Base-by-base conservation (phyloP, 805 yeast species). In the Saccharomycopsis babjevae region DNA sequence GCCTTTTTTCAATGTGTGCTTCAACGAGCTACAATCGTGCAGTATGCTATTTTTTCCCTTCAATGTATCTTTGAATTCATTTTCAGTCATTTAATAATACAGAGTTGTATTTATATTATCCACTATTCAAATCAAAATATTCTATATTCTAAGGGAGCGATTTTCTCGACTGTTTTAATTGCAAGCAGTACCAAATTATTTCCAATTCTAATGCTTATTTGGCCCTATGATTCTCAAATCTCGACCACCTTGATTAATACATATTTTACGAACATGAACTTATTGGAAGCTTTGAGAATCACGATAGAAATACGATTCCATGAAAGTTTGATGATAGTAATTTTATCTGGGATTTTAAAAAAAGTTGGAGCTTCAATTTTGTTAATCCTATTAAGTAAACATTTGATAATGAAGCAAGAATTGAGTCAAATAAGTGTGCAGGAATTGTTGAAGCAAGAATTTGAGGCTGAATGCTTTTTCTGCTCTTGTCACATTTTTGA, bases 201-300 rank as follows among this genome's bases (percentile, higher is more conserved):
- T 64, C 99, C 99, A 0, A 86, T 94, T 20, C 77, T 94, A 39
- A 93, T 93, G 92, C 76, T 94, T 38, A 93, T 94, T 40, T 94
- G 99, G 99, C 94, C 96, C 0, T 94, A 94, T 68, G 97, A 94
- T 69, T 81, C 88, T n/a, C 77, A 86, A 0, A 77, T 86, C 2
- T 85, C 87, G 0, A 79, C 84, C 22, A 74, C 76, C 5, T 74
- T 84, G 10, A 86, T 88, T 36, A 80, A 61, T 50, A 54, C 80
- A 62, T 75, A 83, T 66, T 79, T 85, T 2, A 86, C 88, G 0
- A 79, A 79, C 54, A 70, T 86, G 58, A 85, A 82, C 64, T 76
- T 83, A n/a, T 72, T 86, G 6, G 96, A 89, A 68, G 84, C 91
- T 0, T 67, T 84, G 39, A 71, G 76, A 28, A 77, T 81, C 11